A percentile compares a stretch with the other conserved stretches of the same genome.
phyloP scores from a whole-genome alignment of 148 eudicot species.

The Rhododendron vialii region DNA sequence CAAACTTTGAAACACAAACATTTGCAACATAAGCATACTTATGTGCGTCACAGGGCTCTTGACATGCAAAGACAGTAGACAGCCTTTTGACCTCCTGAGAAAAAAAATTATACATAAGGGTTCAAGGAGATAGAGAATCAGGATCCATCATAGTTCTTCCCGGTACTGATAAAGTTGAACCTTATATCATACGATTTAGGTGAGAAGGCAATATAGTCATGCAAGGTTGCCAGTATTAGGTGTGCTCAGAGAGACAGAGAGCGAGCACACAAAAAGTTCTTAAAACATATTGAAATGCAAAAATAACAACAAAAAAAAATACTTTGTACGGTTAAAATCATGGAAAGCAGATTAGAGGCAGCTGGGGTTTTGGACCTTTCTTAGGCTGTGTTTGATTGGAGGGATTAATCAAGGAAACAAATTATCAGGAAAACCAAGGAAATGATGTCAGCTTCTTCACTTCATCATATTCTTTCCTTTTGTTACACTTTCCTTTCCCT shows the following conservation, averaged over 20 bases:
- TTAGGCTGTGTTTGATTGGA: not conserved
- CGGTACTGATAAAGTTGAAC: not conserved
- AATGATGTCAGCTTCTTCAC: not conserved
- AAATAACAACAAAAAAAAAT: not conserved
- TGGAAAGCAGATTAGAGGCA: not conserved
- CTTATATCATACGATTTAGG: not conserved
- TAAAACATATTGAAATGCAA: not conserved
- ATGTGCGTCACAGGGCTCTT: slow-evolving; percentile 49
- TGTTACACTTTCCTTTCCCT: not conserved
- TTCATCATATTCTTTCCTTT: not conserved
- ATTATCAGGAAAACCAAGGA: not conserved
- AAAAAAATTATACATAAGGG: not conserved
- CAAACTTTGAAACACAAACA: slow-evolving; percentile 68
- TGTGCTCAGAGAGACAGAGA: not conserved
- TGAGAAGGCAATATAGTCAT: slow-evolving; percentile 1
- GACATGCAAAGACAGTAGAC: slow-evolving; percentile 42
- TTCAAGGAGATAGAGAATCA: slow-evolving; percentile 2
- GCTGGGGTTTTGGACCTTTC: not conserved
- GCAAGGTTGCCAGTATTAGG: not conserved
- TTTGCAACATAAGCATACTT: slow-evolving; percentile 75
- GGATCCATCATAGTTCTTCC: not conserved
- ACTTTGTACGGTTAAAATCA: not conserved
- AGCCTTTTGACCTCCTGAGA: slow-evolving; percentile 45
- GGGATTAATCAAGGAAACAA: not conserved
- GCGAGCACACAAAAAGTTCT: not conserved